Percentiles rank a stretch among this genome's conserved stretches.
These are phyloP conservation scores for Lactifluus volemus DNA, from an alignment of 768 basidiomycete species.

Conservation along the genomic window DNA sequence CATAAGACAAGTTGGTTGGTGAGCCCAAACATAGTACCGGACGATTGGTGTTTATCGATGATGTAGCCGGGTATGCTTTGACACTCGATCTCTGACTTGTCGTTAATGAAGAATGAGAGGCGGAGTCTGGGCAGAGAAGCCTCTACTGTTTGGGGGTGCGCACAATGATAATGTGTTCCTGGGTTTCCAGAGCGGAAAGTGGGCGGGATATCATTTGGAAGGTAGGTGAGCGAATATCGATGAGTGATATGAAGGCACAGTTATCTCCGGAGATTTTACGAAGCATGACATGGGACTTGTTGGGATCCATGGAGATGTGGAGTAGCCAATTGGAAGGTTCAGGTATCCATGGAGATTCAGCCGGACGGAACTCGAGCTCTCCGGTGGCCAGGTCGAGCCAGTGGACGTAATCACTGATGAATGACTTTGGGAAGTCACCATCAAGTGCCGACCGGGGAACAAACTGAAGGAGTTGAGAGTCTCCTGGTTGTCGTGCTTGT, in stretches of 20 bases:
- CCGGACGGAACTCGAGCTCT: constrained; percentile 27
- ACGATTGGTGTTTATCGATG: constrained; percentile 33
- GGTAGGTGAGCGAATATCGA: no score
- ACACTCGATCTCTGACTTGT: constrained; percentile 29
- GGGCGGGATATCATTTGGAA: no score
- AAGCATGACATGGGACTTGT: not conserved
- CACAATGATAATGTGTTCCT: no score
- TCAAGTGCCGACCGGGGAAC: constrained; percentile 27
- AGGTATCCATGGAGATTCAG: constrained; percentile 24
- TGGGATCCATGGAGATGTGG: not conserved
- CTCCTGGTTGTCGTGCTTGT: not conserved
- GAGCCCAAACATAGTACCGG: constrained; percentile 39
- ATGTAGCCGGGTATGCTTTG: constrained; percentile 34
- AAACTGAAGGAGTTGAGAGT: constrained; percentile 19
- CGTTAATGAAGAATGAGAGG: constrained; percentile 33
- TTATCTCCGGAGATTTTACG: not conserved
- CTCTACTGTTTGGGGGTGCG: no score
- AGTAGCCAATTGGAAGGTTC: constrained; percentile 25
- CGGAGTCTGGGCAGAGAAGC: constrained; percentile 31
- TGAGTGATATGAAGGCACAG: no score
- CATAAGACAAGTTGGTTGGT: constrained; percentile 22
- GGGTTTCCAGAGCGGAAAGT: no score
- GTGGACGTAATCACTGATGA: not conserved
- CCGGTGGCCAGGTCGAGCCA: not conserved
- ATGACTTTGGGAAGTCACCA: constrained; percentile 26